Evolutionary conservation across 2,329 filamentous ascomycete species (phyloP), one percentile per base, ranked within the genome.

Genomic region (Arthrobotrys megalospora): DNA sequence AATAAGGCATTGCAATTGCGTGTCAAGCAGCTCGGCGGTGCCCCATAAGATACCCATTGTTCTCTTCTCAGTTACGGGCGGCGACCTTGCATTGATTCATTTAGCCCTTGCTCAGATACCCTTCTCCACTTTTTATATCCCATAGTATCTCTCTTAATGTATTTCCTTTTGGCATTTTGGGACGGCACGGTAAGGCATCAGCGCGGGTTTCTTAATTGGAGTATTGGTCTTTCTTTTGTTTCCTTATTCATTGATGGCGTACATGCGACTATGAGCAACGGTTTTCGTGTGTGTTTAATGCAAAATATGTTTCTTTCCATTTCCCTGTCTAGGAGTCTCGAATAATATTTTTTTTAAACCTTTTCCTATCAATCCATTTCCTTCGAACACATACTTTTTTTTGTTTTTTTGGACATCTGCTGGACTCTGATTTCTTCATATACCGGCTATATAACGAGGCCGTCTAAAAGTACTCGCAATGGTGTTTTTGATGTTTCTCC

Each of bases 1-100:
- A 97, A 96, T 82, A 86, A 90, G 70, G 83, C 85, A 28, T 83
- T 93, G 66, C 85, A 86, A 71, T 83, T 83, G n/a, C 88, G 89
- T 83, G 83, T 91, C 53, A 85, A 85, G n/a, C 84, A 86, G 47
- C 81, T 88, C 68, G 86, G 84, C 78, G 81, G 66, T 47, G 71
- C 62, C 55, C 45, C 45, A 43, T 60, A 43, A 60, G 11, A 28
- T 28, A 43, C 55, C 55, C 36, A 10, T 60, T 19, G 1, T 16
- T 34, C 64, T 43, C 16, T 34, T 64, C 41, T 48, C 60, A 63
- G 19, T 14, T 60, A 16, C n/a, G 58, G 36, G 6, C 58, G 60
- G 60, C 55, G 43, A 60, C 11, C 55, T 16, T 47, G 55, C 55
- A 64, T 64, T 53, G 55, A 63, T 43, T 50, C 43, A 28, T 19